These are phyloP conservation scores for Boletus sp. DNA, from an alignment of 768 basidiomycete species.

Conservation along the genomic window DNA sequence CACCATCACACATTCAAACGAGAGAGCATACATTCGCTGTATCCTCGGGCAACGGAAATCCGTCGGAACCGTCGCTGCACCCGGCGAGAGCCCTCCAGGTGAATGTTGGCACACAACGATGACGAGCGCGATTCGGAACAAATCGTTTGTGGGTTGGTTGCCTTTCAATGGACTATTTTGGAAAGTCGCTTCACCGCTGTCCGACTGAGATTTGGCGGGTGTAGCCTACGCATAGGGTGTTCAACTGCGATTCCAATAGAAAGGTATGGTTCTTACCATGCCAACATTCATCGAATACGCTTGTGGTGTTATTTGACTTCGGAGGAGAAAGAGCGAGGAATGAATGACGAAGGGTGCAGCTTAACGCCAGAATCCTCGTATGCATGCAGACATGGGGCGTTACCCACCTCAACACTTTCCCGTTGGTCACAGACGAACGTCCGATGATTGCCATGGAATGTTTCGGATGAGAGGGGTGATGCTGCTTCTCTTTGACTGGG, in stretches of 20 bases:
- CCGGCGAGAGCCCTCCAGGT: too few species aligned
- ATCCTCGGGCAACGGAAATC: too few species aligned
- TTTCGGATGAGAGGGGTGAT: background rate
- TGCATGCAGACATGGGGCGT: too few species aligned
- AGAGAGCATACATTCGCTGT: too few species aligned
- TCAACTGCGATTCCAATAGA: background rate
- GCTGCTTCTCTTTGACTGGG: background rate
- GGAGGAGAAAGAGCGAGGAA: background rate
- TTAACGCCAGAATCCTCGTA: too few species aligned
- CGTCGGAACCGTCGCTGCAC: too few species aligned
- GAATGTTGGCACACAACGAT: background rate
- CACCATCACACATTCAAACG: too few species aligned
- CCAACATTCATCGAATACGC: background rate
- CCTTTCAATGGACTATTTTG: background rate
- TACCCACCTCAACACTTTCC: too few species aligned
- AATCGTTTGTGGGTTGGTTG: background rate
- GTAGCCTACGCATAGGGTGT: background rate
- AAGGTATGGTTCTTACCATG: background rate
- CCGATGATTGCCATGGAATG: too few species aligned
- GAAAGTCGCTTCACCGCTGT: background rate
- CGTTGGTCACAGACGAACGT: too few species aligned
- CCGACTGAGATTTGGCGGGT: background rate
- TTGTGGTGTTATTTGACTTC: background rate
- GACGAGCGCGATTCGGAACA: background rate
- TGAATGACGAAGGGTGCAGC: too few species aligned